Percentiles rank a stretch among this genome's conserved stretches.
Conservation (phyloP, 1,284 basidiomycete species). For the Malassezia vespertilionis region DNA sequence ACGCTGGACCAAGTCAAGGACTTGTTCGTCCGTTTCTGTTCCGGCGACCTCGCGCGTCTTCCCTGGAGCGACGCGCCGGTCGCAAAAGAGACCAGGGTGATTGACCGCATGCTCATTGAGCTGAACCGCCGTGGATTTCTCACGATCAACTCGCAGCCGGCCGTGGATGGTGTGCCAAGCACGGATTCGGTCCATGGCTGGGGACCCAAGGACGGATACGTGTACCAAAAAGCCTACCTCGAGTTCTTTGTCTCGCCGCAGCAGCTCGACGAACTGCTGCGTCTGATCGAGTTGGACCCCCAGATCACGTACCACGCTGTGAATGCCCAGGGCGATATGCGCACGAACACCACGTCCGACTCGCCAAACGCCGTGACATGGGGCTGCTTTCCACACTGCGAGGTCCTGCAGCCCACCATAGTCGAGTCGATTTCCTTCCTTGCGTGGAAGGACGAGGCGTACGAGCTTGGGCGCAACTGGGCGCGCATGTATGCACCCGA, state of each 20-base stretch:
- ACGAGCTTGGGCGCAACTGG: constrained; percentile 45
- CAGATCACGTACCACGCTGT: constrained; percentile 94
- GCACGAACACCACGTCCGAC: constrained; percentile 80
- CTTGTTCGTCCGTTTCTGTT: constrained; percentile 48
- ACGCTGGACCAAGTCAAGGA: constrained; percentile 36
- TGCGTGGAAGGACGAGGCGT: constrained; percentile 47
- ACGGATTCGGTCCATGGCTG: constrained; percentile 56
- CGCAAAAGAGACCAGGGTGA: constrained; percentile 72
- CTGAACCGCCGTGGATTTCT: constrained; percentile 79
- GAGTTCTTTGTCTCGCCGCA: constrained; percentile 82
- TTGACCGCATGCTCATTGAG: constrained; percentile 65
- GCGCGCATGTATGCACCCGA: constrained; percentile 34
- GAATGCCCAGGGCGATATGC: constrained; percentile 68
- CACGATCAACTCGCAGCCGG: constrained; percentile 96
- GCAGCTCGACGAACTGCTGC: constrained; percentile 64
- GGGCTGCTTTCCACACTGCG: constrained; percentile 86
- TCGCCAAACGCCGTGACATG: constrained; percentile 97
- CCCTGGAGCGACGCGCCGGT: constrained; percentile 92
- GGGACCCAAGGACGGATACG: constrained; percentile 49
- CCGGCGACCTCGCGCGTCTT: constrained; percentile 54
- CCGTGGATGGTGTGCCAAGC: constrained; percentile 68
- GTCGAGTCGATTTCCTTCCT: constrained; percentile 58
- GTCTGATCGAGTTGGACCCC: constrained; percentile 73
- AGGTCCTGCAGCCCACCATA: constrained; percentile 94
- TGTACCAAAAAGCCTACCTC: constrained; percentile 68